Evolutionary conservation across 2,329 filamentous ascomycete genomes (phyloP), one percentile per base, ranked within the genome.

Genomic region (Calonectria naviculata): DNA sequence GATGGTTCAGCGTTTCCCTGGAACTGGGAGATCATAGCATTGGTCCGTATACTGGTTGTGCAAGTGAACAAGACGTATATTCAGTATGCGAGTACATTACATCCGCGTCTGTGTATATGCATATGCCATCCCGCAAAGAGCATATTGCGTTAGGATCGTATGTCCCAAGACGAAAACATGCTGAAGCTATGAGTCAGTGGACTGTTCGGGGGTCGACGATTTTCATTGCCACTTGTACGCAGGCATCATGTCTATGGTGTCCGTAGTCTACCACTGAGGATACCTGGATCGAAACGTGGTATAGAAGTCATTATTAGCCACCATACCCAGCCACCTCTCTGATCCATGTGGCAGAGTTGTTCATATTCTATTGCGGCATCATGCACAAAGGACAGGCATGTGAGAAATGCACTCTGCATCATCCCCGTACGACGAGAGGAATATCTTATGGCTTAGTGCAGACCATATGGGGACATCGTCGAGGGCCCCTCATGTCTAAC

Each of bases 11-110:
- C 58, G 29, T 31, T 26, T 46, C 42, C 38, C 36, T 41, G 49
- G 42, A 46, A 46, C 47, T 44, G 58, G 66, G 24, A 65, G 36
- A 28, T 44, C 21, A 67, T 34, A 47, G 46, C 54, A 71, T 73
- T 74, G 65, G 71, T 36, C 65, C 34, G 28, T n/a, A 38, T n/a
- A 28, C 52, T 58, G 38, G 31, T 26, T 58, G 31, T 38, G 52
- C 52, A 58, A 38, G 52, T 17, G 34, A 58, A 58, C 34, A 58
- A 36, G 52, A 24, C 34, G 31, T 36, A 36, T 21, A 38, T 58
- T 15, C 5, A 24, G 52, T 24, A 58, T 58, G 52, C 21, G 34
- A 58, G 52, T 58, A 34, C 38, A 38, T 44, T 44, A 36, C 41
- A 41, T 61, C n/a, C n/a, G n/a, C n/a, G 36, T 17, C 36, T 41